Evolutionary conservation across 257 asterid species (phyloP), one percentile per base, ranked within the genome.

Genomic region (Solanum chaucha): DNA sequence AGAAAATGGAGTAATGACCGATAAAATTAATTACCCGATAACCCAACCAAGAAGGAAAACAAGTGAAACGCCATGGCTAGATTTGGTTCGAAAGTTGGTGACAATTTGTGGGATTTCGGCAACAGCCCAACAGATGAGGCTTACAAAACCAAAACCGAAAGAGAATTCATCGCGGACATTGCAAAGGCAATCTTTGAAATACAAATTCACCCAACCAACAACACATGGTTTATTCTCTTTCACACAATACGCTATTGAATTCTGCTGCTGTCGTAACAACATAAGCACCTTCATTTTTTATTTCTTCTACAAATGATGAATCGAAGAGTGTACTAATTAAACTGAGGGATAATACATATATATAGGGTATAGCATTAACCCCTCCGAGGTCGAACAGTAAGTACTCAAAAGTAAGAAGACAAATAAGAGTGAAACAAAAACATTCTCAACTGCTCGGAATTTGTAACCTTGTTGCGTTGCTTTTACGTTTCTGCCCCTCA

Each of bases 61-160:
- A 65, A 96, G 88, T 65, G 99, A 97, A 87, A 97, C 88, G 17
- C 99, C 98, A 86, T 95, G 97, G 91, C 97, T 91, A 71, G 99
- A 97, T 84, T 97, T 95, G 0, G 97, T 86, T 32, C 92, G 86
- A 90, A 94, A 97, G 84, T 97, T 97, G 35, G 98, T 92, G 88
- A 94, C 34, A 59, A 97, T 97, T 89, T 97, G 99, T 10, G 99
- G 99, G 93, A 97, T 93, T 91, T 97, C 99, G 38, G 99, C 99
- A 22, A 97, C 94, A 5, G 93, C 98, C 99, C 99, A 97, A 61
- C 86, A 91, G 4, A 94, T 8, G 5, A 97, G 96, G 86, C 99
- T 97, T 26, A 90, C 30, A 10, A 97, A 36, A 10, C 99, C 99
- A 41, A 95, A 93, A n/a, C 85, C 95, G 65, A 97, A 97, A 0